Base-by-base conservation (phyloP, 768 basidiomycete genomes). In the Dioszegia aurantiaca region DNA sequence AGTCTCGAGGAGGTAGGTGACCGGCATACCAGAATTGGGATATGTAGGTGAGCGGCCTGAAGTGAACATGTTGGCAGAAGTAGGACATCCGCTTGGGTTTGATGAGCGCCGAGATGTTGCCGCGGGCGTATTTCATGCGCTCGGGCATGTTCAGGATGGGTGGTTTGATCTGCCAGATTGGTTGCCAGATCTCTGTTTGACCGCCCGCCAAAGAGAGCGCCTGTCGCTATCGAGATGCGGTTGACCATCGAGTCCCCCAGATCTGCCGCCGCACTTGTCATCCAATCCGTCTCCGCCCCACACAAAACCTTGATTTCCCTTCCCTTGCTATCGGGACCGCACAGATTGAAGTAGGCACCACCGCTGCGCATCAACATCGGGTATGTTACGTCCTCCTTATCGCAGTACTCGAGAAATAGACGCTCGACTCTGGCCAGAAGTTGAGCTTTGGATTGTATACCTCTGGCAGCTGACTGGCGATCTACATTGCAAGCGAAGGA, bases 371-470 rank as follows among this genome's bases (percentile, higher is more conserved):
- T 51, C 19, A 51, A 12, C 3, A 4, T 37, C 2, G 30, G 8
- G 26, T 51, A 51, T 16, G 48, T 9, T 21, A 33, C 24, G 5
- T 33, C n/a, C 21, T 11, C 30, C 48, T 51, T 51, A 33, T 39
- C 46, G 46, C 48, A 51, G 36, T 51, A 51, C 27, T 51, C 48
- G 16, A 51, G 33, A 19, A 51, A 51, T 16, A 51, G 36, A 4
- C 48, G 31, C 24, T 51, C 30, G 33, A 26, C 30, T 9, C 10
- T 8, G 3, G 23, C 30, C 5, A 51, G 48, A 21, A 37, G 31
- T 33, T 51, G 48, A 21, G 48, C 30, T 16, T 51, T 51, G 2
- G 48, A 51, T 23, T 24, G 21, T 31, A 51, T 51, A n/a, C 31
- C 48, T 11, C n/a, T 23, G 33, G 48, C 27, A 9, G 48, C 30